These are phyloP conservation scores for Fraxinus pennsylvanica DNA, from an alignment of 257 asterid species.

Conservation along the genomic window DNA sequence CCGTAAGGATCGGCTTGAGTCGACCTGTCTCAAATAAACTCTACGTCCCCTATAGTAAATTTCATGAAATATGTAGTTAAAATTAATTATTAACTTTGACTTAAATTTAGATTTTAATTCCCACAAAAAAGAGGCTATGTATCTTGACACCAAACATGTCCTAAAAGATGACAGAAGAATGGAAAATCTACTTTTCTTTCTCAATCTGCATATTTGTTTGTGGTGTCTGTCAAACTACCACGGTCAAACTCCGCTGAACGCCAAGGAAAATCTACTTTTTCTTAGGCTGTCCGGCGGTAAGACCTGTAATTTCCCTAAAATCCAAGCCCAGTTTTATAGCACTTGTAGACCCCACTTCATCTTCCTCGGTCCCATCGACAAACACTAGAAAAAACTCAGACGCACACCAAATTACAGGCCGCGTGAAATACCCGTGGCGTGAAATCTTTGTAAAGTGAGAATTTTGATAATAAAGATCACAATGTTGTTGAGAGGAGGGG, in stretches of 20 bases:
- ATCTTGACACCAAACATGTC: not conserved
- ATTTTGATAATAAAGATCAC: conserved; percentile 15
- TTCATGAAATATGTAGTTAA: no score
- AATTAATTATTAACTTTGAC: no score
- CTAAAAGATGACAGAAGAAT: not conserved
- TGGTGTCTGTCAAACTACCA: conserved; percentile 3
- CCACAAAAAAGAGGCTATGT: no score
- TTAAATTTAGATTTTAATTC: no score
- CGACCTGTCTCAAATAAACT: no score
- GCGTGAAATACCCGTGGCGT: conserved; percentile 25
- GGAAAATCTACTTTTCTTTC: conserved; percentile 6
- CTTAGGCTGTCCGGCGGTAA: not conserved
- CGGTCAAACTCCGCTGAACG: conserved; percentile 6
- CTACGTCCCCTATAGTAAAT: no score
- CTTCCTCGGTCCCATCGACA: conserved; percentile 39
- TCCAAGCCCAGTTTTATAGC: not conserved
- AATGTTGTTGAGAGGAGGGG: conserved; percentile 48
- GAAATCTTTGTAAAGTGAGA: conserved; percentile 13
- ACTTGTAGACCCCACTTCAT: not conserved
- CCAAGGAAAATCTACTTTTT: not conserved
- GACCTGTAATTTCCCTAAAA: conserved; percentile 3
- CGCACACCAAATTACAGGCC: conserved; percentile 12
- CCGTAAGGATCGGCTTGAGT: no score
- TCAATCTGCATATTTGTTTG: conserved; percentile 24
- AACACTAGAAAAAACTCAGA: conserved; percentile 24